Evolutionary conservation across 768 basidiomycete species (phyloP), one percentile per base, ranked within the genome.

Genomic region (Termitomyces sp.): DNA sequence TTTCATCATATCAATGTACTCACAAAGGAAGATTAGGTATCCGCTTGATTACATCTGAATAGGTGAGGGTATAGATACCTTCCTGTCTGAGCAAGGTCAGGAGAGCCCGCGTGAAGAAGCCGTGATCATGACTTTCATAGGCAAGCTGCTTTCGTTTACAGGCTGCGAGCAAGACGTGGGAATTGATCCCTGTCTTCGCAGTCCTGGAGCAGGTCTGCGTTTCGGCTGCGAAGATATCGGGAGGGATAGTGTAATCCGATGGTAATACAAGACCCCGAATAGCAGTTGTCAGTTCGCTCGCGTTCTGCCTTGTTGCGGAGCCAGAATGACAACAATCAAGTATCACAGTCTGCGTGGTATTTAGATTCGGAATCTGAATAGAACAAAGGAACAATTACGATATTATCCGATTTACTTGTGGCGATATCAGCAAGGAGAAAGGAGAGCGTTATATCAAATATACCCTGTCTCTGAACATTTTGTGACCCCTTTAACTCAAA

Each of bases 251-350:
- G 36, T 36, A 36, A 36, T 36, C 16, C 3, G 36, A 36, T 9
- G 36, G 15, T 15, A 36, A 16, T 36, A 3, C 13, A 36, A 36
- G 36, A 36, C 36, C 36, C 36, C 36, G 36, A 15, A 36, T 36
- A 36, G 15, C 36, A 36, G 6, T 13, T 16, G 15, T 4, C 1
- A 9, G 9, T 16, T 36, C 36, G 36, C 15, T 36, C 36, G 15
- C 15, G 16, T 36, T 15, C 36, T 36, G 36, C 29, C 56, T 24
- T 12, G 42, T 41, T 47, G 45, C 26, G 36, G 50, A 50, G 6
- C 36, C 52, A 10, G 60, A 57, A 28, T 50, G 45, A 15, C 58
- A 61, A 42, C 60, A 61, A 26, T 61, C 60, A 3, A 61, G 20
- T 46, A 61, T 55, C 20, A 61, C 47, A n/a, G 60, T 61, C 60